Base-by-base conservation (phyloP, 257 asterid species). In the Penstemon barbatus region DNA sequence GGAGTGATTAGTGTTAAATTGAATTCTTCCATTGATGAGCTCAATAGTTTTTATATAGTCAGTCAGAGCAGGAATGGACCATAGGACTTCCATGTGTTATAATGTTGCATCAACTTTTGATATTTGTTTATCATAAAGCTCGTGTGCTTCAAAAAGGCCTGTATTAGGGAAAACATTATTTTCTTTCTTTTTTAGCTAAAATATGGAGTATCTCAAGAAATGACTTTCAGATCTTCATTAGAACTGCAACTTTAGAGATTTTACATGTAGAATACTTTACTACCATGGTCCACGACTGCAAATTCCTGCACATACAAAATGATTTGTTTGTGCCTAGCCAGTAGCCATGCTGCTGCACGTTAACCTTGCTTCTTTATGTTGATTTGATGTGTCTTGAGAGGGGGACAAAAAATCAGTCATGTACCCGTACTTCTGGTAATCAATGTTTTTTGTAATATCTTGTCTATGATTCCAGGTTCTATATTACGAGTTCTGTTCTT, bases 401-500 rank as follows among this genome's bases (percentile, higher is more conserved):
- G 7, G 5, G 7, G 51, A 9, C 5, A 15, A 57, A 37, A 4
- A 37, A 49, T 2, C 5, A 44, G 11, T 39, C 15, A 53, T 57
- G 71, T 19, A 39, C 33, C 51, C 13, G n/a, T 53, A 36, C 25
- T 41, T 57, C 61, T 19, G 49, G 19, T 50, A 44, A 40, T 44
- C 1, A 46, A 69, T 66, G 41, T 3, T 25, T 65, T 60, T 56
- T 41, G 73, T 69, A 57, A 67, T 43, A 62, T 55, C 51, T 67
- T 71, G 44, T 42, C 25, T 70, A 44, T 60, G 69, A 36, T 76
- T 73, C 33, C 96, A 94, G 99, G 85, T 94, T 94, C 83, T 94
- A 89, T 66, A 87, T 94, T 51, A 91, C 99, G 15, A 94, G 99
- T 83, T 74, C 98, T 33, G 88, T 94, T 75, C 97, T 91, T 73